Conservation (phyloP, 257 asterid genomes). For the Petrea volubilis region DNA sequence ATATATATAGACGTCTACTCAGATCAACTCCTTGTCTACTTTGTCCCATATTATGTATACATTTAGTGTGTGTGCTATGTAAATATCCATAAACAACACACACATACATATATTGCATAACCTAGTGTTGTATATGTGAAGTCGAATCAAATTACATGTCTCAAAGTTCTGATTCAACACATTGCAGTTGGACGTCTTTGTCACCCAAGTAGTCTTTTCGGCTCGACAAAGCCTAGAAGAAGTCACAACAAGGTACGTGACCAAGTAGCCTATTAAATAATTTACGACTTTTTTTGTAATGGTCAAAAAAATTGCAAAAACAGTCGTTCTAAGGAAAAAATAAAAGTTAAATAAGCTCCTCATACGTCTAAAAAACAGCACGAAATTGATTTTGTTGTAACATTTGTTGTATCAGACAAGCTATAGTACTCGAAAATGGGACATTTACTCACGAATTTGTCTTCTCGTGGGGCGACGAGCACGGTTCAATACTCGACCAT, state of each 20-base stretch:
- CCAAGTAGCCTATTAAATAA: too few relatives aligned
- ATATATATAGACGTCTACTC: too few relatives aligned
- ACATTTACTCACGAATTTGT: constrained; percentile 56
- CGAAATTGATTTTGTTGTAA: constrained; percentile 28
- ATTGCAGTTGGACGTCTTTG: constrained; percentile 64
- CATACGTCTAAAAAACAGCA: background rate
- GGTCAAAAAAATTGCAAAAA: too few relatives aligned
- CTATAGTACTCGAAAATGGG: constrained; percentile 39
- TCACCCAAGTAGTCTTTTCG: constrained; percentile 54
- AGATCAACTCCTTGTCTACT: too few relatives aligned
- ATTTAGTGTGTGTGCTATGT: too few relatives aligned
- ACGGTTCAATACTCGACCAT: constrained; percentile 42
- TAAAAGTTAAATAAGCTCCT: too few relatives aligned
- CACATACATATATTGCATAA: too few relatives aligned
- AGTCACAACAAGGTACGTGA: constrained; percentile 29
- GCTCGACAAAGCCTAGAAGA: constrained; percentile 46
- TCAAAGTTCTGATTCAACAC: background rate
- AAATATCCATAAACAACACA: too few relatives aligned
- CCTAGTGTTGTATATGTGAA: background rate
- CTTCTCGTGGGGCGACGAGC: constrained; percentile 68
- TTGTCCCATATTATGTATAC: too few relatives aligned
- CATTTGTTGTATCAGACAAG: too few relatives aligned
- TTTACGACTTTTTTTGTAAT: too few relatives aligned
- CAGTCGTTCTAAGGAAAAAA: too few relatives aligned
- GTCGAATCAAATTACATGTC: background rate